These are phyloP conservation scores for Sporisorium iseilematis-ciliati DNA, from an alignment of 1,284 basidiomycete species.

Conservation along the genomic window DNA sequence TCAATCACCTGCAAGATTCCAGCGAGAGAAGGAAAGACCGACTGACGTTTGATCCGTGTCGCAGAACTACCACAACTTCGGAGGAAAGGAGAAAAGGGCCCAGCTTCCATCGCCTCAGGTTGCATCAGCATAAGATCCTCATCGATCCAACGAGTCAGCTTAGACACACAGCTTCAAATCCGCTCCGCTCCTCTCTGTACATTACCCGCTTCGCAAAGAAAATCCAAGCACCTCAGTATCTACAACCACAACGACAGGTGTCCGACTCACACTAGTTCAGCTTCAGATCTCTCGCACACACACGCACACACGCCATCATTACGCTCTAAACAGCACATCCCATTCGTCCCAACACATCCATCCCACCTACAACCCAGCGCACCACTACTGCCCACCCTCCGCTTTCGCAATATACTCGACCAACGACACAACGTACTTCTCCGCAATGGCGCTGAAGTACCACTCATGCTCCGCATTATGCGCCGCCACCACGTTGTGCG, in stretches of 20 bases:
- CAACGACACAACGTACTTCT: slow-evolving; percentile 74
- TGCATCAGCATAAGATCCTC: slow-evolving; percentile 35
- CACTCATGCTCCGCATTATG: slow-evolving; percentile 81
- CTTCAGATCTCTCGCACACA: not conserved
- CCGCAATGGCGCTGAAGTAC: slow-evolving; percentile 90
- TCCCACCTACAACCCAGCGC: not conserved
- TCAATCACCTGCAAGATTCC: not conserved
- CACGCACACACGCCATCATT: not conserved
- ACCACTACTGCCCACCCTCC: slow-evolving; percentile 9
- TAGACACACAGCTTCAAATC: not conserved
- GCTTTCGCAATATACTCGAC: slow-evolving; percentile 56
- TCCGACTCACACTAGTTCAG: not conserved
- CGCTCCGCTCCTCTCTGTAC: slow-evolving; percentile 7
- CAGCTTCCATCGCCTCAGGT: slow-evolving; percentile 30
- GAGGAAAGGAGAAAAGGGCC: slow-evolving; percentile 50
- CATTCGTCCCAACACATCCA: not conserved
- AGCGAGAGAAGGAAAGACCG: not conserved
- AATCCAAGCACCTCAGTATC: not conserved
- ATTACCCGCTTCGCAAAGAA: slow-evolving; percentile 4
- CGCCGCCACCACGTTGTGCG: slow-evolving; percentile 82
- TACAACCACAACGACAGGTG: not conserved
- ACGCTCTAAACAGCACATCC: not conserved
- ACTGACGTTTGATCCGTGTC: not conserved
- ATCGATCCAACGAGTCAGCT: not conserved
- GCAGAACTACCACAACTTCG: slow-evolving; percentile 62